These are phyloP conservation scores for Domatiomyces catenatus DNA, from an alignment of 2,329 filamentous ascomycete species.

Conservation along the genomic window DNA sequence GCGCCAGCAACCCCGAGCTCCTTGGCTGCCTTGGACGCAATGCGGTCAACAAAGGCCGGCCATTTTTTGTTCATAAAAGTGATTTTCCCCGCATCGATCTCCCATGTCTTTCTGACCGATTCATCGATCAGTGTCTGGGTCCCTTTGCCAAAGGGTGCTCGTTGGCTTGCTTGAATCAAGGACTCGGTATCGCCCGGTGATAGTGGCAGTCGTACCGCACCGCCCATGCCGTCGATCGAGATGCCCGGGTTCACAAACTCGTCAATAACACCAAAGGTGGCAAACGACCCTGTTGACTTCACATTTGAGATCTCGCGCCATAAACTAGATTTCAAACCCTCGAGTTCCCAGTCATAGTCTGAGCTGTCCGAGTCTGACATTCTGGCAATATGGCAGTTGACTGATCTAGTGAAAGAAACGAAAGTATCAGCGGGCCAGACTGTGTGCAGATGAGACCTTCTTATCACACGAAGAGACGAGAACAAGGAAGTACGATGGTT, in stretches of 20 bases:
- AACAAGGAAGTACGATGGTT: too few relatives aligned
- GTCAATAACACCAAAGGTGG: slow-evolving; percentile 1
- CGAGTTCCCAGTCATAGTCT: too few relatives aligned
- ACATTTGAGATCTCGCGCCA: background rate
- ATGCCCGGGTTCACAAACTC: slow-evolving; percentile 8
- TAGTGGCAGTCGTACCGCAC: slow-evolving; percentile 9
- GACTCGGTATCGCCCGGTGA: slow-evolving; percentile 8
- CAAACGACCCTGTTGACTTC: slow-evolving; percentile 5
- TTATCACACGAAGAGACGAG: too few relatives aligned
- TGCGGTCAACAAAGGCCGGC: slow-evolving; percentile 11
- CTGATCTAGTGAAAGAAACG: too few relatives aligned
- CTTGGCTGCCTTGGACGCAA: slow-evolving; percentile 2
- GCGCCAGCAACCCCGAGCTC: slow-evolving; percentile 3
- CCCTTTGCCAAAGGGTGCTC: slow-evolving; percentile 24
- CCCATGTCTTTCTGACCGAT: slow-evolving; percentile 29
- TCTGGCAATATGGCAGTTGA: too few relatives aligned
- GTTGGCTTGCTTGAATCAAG: slow-evolving; percentile 9
- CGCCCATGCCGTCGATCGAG: slow-evolving; percentile 6
- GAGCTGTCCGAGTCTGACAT: too few relatives aligned
- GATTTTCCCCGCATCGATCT: slow-evolving; percentile 28
- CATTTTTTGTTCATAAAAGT: slow-evolving; percentile 23
- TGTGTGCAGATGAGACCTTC: too few relatives aligned
- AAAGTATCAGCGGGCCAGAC: too few relatives aligned
- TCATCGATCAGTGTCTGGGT: slow-evolving; percentile 27
- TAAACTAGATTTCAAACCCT: too few relatives aligned